These are phyloP conservation scores for Vigna angularis DNA, from an alignment of 306 rosid species.

Conservation along the genomic window DNA sequence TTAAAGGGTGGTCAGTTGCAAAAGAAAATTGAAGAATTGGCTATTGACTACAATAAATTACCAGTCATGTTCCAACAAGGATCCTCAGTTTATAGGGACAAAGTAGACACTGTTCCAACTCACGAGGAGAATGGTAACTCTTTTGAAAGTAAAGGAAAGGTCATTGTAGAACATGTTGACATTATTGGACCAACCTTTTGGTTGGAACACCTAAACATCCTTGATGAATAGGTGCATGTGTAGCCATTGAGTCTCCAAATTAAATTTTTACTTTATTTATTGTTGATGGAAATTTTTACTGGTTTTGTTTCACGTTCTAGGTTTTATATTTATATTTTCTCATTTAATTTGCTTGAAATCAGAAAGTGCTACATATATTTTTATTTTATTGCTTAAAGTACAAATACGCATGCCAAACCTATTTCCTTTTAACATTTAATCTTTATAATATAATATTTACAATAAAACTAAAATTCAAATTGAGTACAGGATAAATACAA, in stretches of 20 bases:
- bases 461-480: too few relatives aligned
- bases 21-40: conserved; percentile 71
- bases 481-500: too few relatives aligned
- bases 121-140: conserved; percentile 45
- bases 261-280: too few relatives aligned
- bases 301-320: too few relatives aligned
- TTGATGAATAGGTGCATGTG: conserved; percentile 39
- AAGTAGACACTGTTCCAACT: conserved; percentile 37
- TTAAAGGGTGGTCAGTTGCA: conserved; percentile 78
- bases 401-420: too few relatives aligned
- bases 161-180: conserved; percentile 58
- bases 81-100: conserved; percentile 72
- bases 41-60: conserved; percentile 64
- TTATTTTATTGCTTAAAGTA: too few relatives aligned
- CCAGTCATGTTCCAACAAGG: conserved; percentile 77
- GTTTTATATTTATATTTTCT: too few relatives aligned
- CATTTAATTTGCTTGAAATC: too few relatives aligned
- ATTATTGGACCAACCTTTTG: conserved; percentile 72
- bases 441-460: too few relatives aligned
- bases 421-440: too few relatives aligned
- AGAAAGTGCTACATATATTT: too few relatives aligned
- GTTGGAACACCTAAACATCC: conserved; percentile 65
- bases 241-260: background rate
- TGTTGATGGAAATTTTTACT: too few relatives aligned
- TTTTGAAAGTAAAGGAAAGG: conserved; percentile 43